A percentile compares a stretch with the other conserved stretches of the same genome.
Conservation (phyloP, 148 eudicot genomes). For the Gaultheria prostrata region DNA sequence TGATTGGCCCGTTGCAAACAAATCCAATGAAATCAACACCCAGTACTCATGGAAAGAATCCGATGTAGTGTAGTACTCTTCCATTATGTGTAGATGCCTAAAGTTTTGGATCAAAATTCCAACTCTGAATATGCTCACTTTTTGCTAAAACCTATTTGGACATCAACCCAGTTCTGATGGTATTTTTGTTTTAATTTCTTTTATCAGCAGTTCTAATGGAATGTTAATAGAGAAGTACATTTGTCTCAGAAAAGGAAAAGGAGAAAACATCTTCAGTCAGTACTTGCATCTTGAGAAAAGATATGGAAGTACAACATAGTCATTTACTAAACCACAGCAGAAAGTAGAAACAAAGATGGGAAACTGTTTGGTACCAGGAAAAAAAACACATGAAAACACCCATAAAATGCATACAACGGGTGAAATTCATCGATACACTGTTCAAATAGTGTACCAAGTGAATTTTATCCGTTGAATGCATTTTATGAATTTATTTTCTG, state of each 20-base stretch:
- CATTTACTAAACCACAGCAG: neutral
- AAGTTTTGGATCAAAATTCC: neutral
- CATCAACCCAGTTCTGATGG: conserved; percentile 5
- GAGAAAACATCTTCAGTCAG: neutral
- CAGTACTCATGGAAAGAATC: neutral
- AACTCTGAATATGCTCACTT: neutral
- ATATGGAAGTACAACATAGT: neutral
- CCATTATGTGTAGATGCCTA: neutral
- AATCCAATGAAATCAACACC: neutral
- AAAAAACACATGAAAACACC: too few relatives aligned
- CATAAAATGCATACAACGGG: too few relatives aligned
- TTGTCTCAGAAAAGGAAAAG: neutral
- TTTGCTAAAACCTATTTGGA: neutral
- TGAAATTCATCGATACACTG: too few relatives aligned
- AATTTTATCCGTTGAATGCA: too few relatives aligned
- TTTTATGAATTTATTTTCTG: too few relatives aligned
- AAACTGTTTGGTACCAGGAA: too few relatives aligned
- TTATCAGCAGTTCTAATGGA: neutral
- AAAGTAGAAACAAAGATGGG: neutral
- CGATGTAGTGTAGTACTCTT: neutral
- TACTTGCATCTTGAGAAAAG: neutral
- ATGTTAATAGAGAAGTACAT: neutral
- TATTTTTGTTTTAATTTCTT: too few relatives aligned
- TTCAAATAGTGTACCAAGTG: too few relatives aligned
- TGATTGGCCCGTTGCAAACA: neutral